Evolutionary conservation across 192 early-diverging fungal genomes (phyloP).

Genomic region (Chytriomyces sp.): DNA sequence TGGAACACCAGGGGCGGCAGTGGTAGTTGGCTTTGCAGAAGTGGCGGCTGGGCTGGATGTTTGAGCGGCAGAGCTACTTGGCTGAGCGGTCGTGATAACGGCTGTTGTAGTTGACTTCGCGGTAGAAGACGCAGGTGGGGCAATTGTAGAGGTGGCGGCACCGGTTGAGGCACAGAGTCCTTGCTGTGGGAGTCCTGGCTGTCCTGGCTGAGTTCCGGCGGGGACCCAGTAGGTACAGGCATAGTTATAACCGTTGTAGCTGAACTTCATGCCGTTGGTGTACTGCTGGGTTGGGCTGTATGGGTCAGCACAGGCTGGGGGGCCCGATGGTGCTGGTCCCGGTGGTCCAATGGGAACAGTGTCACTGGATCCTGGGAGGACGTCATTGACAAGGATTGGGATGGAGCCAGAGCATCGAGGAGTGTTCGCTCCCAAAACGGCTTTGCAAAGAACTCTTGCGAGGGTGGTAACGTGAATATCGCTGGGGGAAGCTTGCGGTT

Average conservation of each 20-base stretch:
- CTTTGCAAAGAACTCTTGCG: background rate
- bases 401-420: conserved; percentile 19
- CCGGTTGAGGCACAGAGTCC: conserved; percentile 3
- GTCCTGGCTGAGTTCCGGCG: background rate
- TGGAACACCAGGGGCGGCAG: background rate
- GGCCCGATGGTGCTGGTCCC: background rate
- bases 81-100: background rate
- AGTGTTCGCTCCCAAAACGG: background rate
- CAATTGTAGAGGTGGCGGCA: background rate
- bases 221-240: background rate
- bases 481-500: background rate
- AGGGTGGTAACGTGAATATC: conserved; percentile 18
- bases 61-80: too few relatives aligned
- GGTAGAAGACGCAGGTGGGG: background rate
- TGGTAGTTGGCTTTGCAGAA: background rate
- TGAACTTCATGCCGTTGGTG: background rate
- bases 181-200: conserved; percentile 1
- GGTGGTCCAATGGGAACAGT: background rate
- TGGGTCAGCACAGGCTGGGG: background rate
- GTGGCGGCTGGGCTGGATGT: background rate
- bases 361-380: conserved; percentile 2
- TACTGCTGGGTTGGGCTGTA: background rate
- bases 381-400: background rate
- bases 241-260: conserved; percentile 26
- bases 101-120: background rate